Evolutionary conservation across 805 yeast genomes (phyloP), one percentile per base, ranked within the genome.

Genomic region (Yarrowia sp.): DNA sequence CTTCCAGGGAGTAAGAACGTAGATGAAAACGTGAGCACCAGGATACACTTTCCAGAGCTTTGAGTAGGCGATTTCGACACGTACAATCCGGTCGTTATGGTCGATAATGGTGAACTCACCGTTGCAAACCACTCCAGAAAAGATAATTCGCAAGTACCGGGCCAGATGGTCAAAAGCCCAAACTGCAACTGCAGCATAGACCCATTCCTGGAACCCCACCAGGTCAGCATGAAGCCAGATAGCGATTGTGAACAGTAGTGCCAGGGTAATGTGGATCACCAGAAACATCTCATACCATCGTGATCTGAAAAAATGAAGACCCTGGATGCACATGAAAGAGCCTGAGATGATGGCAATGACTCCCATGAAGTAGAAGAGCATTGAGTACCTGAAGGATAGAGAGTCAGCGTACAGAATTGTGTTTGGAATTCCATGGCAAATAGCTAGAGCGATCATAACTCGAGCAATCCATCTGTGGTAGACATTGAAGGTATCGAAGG

Each of bases 101-200:
- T 78, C 75, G 16, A 86, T 77, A 38, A 85, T 75, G 2, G 84
- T 76, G 54, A 85, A 80, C 58, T 78, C 79, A 17, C 79, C 80
- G 26, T 76, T 71, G 11, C 82, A 71, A 19, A 68, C 67, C 3
- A 77, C 70, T 10, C 96, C 96, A 68, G 88, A 87, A 33, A 76
- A 70, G 2, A 77, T 69, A 1, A 89, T 74, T 63, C 89, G 80
- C 0, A 79, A 75, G 14, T 85, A 65, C 68, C 96, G 81, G n/a
- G 85, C 67, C 0, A 84, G 56, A 71, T 91, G 80, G 70, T 90
- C 95, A 65, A 82, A 78, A 0, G 78, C 80, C 96, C 96, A 90
- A 1, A 90, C 75, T 0, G 82, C 85, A 67, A 83, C 80, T 7
- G 87, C 73, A 5, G 83, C 80, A 67, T 83, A 84, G 5, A 83